Percentiles rank a stretch among this genome's conserved stretches.
Evolutionary conservation across 2,329 filamentous ascomycete genomes (phyloP).

Genomic region (Periconia sp.): DNA sequence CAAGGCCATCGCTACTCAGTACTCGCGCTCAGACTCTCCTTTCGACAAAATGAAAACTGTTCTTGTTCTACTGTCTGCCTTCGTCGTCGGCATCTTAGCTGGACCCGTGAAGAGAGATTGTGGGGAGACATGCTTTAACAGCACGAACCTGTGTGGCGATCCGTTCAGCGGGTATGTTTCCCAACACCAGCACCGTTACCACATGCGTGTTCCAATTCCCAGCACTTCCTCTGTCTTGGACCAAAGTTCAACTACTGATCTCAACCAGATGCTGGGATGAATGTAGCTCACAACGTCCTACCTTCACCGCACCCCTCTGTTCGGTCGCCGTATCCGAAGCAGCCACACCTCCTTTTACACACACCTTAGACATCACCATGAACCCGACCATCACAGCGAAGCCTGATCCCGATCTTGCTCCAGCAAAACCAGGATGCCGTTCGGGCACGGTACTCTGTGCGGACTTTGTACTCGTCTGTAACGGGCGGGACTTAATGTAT

Average conservation of each 20-base stretch:
- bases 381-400: conserved; percentile 1
- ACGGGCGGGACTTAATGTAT: conserved; percentile 1
- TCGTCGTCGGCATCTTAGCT: conserved; percentile 8
- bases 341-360: not conserved
- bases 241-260: not conserved
- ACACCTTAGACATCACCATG: not conserved
- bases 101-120: conserved; percentile 20
- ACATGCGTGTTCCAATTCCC: too few species aligned
- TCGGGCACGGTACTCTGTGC: conserved; percentile 4
- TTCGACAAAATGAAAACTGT: conserved; percentile 6
- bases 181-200: not conserved
- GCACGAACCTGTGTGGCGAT: conserved; percentile 21
- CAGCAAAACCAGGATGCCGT: not conserved
- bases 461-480: conserved; percentile 5
- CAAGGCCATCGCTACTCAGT: not conserved
- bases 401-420: not conserved
- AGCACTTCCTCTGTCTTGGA: not conserved
- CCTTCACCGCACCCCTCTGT: conserved; percentile 8
- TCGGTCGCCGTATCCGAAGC: not conserved
- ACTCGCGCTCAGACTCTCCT: not conserved
- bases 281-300: conserved; percentile 4
- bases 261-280: conserved; percentile 8
- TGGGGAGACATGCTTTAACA: conserved; percentile 18
- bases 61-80: conserved; percentile 2
- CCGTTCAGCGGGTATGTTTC: conserved; percentile 23